These are phyloP conservation scores for Pilatotrama ljubarskyi DNA, from an alignment of 768 basidiomycete genomes.

Conservation along the genomic window DNA sequence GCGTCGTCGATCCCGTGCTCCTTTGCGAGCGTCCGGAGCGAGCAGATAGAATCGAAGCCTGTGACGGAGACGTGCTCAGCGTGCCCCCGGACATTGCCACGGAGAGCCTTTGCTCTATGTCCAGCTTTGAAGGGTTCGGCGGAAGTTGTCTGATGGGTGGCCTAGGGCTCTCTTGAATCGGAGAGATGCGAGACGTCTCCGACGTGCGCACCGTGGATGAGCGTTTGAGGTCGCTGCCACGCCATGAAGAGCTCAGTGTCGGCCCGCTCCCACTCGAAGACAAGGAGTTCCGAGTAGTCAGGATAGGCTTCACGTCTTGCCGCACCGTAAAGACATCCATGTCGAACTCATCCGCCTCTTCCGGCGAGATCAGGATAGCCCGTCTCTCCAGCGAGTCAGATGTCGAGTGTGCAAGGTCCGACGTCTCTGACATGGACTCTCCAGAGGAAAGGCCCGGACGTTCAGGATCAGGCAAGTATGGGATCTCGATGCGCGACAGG, in stretches of 20 bases:
- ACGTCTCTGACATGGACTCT: constrained; percentile 17
- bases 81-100: constrained; percentile 25
- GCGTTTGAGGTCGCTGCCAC: constrained; percentile 36
- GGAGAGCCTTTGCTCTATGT: constrained; percentile 23
- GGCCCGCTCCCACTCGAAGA: constrained; percentile 43
- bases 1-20: constrained; percentile 39
- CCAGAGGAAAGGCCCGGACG: constrained; percentile 23
- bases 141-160: constrained; percentile 53
- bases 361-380: constrained; percentile 35
- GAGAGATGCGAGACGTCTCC: constrained; percentile 48
- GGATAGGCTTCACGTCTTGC: constrained; percentile 38
- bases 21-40: constrained; percentile 47
- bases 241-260: constrained; percentile 35
- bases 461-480: constrained; percentile 58
- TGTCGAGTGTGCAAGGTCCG: constrained; percentile 1
- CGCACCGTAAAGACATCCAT: constrained; percentile 61
- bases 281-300: constrained; percentile 39
- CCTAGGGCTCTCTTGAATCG: constrained; percentile 74
- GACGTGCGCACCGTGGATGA: constrained; percentile 43
- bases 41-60: constrained; percentile 61
- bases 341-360: constrained; percentile 75
- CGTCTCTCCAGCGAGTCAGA: neutral
- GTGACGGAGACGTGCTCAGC: constrained; percentile 64
- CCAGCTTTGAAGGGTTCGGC: constrained; percentile 32
- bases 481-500: constrained; percentile 84